phyloP scores from a whole-genome alignment of 345 rosid genomes.

The Durio zibethinus region DNA sequence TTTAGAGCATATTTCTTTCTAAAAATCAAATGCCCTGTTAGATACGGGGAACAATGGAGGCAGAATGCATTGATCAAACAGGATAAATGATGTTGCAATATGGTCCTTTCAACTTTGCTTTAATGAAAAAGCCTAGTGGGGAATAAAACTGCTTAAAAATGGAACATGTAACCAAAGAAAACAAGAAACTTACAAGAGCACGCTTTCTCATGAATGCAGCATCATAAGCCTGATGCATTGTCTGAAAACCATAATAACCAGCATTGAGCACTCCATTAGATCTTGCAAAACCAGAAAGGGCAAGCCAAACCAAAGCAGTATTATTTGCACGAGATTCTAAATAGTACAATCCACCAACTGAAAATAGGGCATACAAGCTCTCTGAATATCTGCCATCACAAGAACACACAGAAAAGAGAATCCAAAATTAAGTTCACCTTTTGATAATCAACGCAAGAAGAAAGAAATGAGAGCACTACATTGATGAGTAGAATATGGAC shows the following conservation, averaged over 20 bases:
- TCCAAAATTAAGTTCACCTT: slow-evolving; percentile 1
- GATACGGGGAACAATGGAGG: not conserved
- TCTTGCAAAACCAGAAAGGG: slow-evolving; percentile 86
- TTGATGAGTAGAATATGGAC: slow-evolving; percentile 76
- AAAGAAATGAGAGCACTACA: slow-evolving; percentile 44
- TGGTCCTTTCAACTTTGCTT: not conserved
- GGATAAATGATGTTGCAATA: too few relatives aligned
- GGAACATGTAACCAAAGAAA: not conserved
- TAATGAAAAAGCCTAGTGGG: not conserved
- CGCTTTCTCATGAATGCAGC: slow-evolving; percentile 47
- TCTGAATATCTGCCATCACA: slow-evolving; percentile 72
- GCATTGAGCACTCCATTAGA: slow-evolving; percentile 95
- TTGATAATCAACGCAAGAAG: not conserved
- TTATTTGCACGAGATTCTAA: slow-evolving; percentile 54
- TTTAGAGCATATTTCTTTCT: not conserved
- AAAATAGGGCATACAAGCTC: slow-evolving; percentile 69
- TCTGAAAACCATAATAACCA: slow-evolving; percentile 85
- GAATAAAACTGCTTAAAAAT: not conserved
- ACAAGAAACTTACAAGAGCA: slow-evolving; percentile 46
- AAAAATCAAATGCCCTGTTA: not conserved
- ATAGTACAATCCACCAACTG: slow-evolving; percentile 77
- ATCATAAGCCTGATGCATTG: slow-evolving; percentile 69
- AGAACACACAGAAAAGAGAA: not conserved
- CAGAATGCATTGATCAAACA: not conserved
- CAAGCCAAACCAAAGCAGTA: slow-evolving; percentile 69